A percentile compares a stretch with the other conserved stretches of the same genome.
These are phyloP conservation scores for Xylaria sp. DNA, from an alignment of 2,329 filamentous ascomycete species.

Conservation along the genomic window DNA sequence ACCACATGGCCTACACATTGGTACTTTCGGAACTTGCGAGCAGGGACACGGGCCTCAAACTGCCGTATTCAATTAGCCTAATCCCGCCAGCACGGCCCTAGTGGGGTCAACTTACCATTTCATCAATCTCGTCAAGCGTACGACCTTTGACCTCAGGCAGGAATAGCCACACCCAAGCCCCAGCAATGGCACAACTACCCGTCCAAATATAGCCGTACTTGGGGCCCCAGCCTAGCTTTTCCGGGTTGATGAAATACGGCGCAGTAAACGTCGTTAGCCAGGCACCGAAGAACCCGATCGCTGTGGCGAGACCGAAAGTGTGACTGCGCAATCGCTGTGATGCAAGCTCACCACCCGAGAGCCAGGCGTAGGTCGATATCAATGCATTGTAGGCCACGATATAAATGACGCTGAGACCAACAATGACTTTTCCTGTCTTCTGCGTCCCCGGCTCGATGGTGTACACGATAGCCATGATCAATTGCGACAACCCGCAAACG, in stretches of 20 bases:
- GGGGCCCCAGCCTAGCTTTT: slow-evolving; percentile 65
- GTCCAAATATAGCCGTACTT: slow-evolving; percentile 69
- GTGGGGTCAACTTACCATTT: slow-evolving; percentile 56
- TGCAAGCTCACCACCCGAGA: slow-evolving; percentile 66
- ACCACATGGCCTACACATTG: slow-evolving; percentile 48
- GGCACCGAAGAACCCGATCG: slow-evolving; percentile 64
- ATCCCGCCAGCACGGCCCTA: slow-evolving; percentile 35
- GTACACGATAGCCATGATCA: slow-evolving; percentile 65
- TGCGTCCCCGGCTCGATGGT: slow-evolving; percentile 54
- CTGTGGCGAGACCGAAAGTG: slow-evolving; percentile 66
- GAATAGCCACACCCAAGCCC: slow-evolving; percentile 59
- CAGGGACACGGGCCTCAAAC: slow-evolving; percentile 53
- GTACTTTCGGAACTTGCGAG: slow-evolving; percentile 53
- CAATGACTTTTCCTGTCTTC: slow-evolving; percentile 59
- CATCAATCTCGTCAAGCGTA: slow-evolving; percentile 65
- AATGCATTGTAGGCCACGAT: slow-evolving; percentile 66
- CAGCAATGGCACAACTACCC: slow-evolving; percentile 50
- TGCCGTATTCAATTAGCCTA: slow-evolving; percentile 37
- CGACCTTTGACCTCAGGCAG: slow-evolving; percentile 65
- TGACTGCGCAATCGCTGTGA: slow-evolving; percentile 67
- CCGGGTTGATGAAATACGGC: slow-evolving; percentile 69
- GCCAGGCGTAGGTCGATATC: slow-evolving; percentile 67
- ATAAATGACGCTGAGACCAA: slow-evolving; percentile 64
- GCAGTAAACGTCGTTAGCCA: slow-evolving; percentile 69
- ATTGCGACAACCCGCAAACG: slow-evolving; percentile 64